A percentile compares a stretch with the other conserved stretches of the same genome.
Evolutionary conservation across 2,329 filamentous ascomycete species (phyloP).

Genomic region (Pyricularia sp.): DNA sequence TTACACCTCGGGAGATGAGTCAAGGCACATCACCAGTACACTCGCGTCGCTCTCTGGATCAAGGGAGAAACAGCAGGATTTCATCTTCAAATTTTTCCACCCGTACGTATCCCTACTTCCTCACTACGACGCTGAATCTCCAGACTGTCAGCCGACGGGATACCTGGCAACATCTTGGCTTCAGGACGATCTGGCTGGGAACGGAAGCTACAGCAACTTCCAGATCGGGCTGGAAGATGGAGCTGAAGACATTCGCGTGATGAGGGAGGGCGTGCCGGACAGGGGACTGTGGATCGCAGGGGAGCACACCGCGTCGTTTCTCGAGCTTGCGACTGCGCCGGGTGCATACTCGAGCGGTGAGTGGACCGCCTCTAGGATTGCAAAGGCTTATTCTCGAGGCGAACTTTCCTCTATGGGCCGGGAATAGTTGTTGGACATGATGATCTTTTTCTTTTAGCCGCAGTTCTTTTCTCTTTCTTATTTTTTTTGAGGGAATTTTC

Average conservation of each 20-base stretch:
- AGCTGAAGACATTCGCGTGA: slow-evolving; percentile 55
- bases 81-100: slow-evolving; percentile 53
- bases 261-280: slow-evolving; percentile 50
- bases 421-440: neutral
- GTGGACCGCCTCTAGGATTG: slow-evolving; percentile 54
- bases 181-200: slow-evolving; percentile 63
- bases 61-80: slow-evolving; percentile 33
- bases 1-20: slow-evolving; percentile 59
- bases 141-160: slow-evolving; percentile 47
- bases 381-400: slow-evolving; percentile 34
- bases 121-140: slow-evolving; percentile 40
- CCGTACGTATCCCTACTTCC: slow-evolving; percentile 71
- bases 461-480: too few relatives aligned
- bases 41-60: slow-evolving; percentile 24
- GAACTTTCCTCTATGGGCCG: neutral
- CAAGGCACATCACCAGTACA: slow-evolving; percentile 35
- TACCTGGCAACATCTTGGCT: slow-evolving; percentile 67
- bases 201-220: slow-evolving; percentile 78
- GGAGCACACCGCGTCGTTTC: slow-evolving; percentile 83
- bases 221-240: slow-evolving; percentile 59
- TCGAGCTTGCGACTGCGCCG: slow-evolving; percentile 75
- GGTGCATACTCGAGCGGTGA: slow-evolving; percentile 91
- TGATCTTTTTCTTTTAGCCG: too few relatives aligned
- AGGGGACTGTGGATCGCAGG: slow-evolving; percentile 74
- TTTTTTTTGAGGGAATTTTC: too few relatives aligned